Evolutionary conservation across 169 alveolate genomes (phyloP).

Genomic region (Sarcocystis neurona): DNA sequence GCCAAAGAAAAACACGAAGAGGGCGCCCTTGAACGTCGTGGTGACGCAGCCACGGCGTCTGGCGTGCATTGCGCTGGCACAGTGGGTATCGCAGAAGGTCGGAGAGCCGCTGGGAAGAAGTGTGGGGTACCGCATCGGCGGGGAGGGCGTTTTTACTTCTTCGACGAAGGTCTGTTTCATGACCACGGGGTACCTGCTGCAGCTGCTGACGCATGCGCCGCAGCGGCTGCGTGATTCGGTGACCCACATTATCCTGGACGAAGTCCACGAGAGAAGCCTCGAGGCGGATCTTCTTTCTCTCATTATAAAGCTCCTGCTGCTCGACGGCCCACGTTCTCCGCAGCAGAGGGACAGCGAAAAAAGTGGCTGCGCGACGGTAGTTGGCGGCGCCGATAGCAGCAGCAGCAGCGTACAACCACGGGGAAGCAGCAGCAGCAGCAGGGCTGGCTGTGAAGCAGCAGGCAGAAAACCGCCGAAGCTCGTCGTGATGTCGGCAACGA

Average conservation of each 20-base stretch:
- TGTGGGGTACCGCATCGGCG: constrained; percentile 66
- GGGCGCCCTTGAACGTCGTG: constrained; percentile 36
- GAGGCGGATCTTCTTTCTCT: constrained; percentile 69
- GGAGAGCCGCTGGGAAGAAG: constrained; percentile 48
- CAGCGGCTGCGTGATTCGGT: constrained; percentile 62
- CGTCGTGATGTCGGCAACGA: constrained; percentile 74
- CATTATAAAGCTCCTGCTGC: constrained; percentile 72
- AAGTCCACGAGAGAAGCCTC: constrained; percentile 72
- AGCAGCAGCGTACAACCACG: no score
- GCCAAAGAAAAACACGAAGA: neutral
- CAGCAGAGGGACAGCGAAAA: constrained; percentile 15
- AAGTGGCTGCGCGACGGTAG: no score
- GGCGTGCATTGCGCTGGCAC: constrained; percentile 67
- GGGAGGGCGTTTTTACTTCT: constrained; percentile 33
- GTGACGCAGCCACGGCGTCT: constrained; percentile 71
- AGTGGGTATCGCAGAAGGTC: constrained; percentile 64
- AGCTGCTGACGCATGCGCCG: constrained; percentile 55
- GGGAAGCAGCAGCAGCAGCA: no score
- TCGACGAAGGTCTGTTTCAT: constrained; percentile 62
- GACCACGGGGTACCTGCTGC: constrained; percentile 71
- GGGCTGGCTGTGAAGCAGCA: no score
- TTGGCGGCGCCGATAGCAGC: no score
- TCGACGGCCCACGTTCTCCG: no score
- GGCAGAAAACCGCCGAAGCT: no score
- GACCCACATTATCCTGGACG: constrained; percentile 65